phyloP scores from a whole-genome alignment of 2,329 filamentous ascomycete species.

The Epichloe festucae region DNA sequence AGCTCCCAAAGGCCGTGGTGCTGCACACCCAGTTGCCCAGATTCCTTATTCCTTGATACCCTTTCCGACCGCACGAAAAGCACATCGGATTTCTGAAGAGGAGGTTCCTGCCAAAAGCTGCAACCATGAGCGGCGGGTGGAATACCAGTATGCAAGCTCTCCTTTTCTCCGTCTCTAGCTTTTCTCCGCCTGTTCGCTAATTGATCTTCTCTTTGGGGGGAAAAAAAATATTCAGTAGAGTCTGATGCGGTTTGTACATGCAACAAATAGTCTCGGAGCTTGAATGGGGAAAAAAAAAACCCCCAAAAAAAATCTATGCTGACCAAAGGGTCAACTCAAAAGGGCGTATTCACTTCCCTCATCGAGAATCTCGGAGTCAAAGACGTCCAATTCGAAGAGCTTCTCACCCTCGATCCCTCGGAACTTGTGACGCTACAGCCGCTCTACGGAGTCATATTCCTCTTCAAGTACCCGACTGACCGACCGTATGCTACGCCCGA shows the following conservation, averaged over 20 bases:
- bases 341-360: slow-evolving; percentile 93
- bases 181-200: slow-evolving; percentile 1
- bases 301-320: background rate
- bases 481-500: slow-evolving; percentile 44
- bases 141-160: slow-evolving; percentile 57
- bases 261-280: background rate
- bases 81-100: background rate
- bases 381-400: slow-evolving; percentile 92
- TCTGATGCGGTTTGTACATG: slow-evolving; percentile 67
- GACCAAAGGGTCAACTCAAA: background rate
- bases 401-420: slow-evolving; percentile 74
- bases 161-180: background rate
- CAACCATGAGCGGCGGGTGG: slow-evolving; percentile 68
- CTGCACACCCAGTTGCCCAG: too few species aligned
- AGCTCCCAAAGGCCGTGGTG: background rate
- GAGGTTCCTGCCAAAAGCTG: background rate
- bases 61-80: background rate
- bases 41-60: background rate
- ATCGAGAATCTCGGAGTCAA: slow-evolving; percentile 84
- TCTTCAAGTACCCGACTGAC: slow-evolving; percentile 89
- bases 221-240: slow-evolving; percentile 45
- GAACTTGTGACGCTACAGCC: slow-evolving; percentile 58
- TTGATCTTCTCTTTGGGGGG: background rate
- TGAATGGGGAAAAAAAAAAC: background rate
- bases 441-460: slow-evolving; percentile 92